Conservation (phyloP, 768 basidiomycete genomes). For the Boletus rex-veris region DNA sequence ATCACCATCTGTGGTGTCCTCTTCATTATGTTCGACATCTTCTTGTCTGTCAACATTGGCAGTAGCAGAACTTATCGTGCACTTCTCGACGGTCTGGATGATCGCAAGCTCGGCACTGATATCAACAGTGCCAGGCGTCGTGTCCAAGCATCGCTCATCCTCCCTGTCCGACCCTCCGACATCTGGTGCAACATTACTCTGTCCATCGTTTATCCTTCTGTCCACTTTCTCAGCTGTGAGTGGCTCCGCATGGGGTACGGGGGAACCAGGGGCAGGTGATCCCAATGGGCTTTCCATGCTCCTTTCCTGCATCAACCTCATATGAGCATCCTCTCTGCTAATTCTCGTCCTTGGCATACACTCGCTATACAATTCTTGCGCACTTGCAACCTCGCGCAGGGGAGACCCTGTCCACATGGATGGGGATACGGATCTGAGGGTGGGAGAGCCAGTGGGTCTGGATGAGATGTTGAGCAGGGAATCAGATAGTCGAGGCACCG, state of each 20-base stretch:
- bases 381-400: slow-evolving; percentile 19
- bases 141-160: no score
- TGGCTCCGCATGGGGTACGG: background rate
- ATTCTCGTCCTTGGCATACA: slow-evolving; percentile 41
- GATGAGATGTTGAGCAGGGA: slow-evolving; percentile 20
- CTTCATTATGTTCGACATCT: background rate
- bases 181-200: background rate
- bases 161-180: background rate
- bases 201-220: background rate
- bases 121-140: no score
- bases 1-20: background rate
- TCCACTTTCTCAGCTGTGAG: background rate
- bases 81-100: slow-evolving; percentile 37
- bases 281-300: slow-evolving; percentile 42
- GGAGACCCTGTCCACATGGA: slow-evolving; percentile 26
- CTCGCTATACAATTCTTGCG: slow-evolving; percentile 17
- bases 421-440: slow-evolving; percentile 20
- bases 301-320: slow-evolving; percentile 43
- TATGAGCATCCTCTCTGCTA: slow-evolving; percentile 51
- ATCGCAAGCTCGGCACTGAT: no score
- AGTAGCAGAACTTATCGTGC: slow-evolving; percentile 21
- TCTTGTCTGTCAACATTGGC: background rate
- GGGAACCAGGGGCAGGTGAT: slow-evolving; percentile 15
- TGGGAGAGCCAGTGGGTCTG: slow-evolving; percentile 18
- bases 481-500: slow-evolving; percentile 19